A percentile compares a stretch with the other conserved stretches of the same genome.
Evolutionary conservation across 2,329 filamentous ascomycete species (phyloP).

Genomic region (Purpureocillium takamizusanense): DNA sequence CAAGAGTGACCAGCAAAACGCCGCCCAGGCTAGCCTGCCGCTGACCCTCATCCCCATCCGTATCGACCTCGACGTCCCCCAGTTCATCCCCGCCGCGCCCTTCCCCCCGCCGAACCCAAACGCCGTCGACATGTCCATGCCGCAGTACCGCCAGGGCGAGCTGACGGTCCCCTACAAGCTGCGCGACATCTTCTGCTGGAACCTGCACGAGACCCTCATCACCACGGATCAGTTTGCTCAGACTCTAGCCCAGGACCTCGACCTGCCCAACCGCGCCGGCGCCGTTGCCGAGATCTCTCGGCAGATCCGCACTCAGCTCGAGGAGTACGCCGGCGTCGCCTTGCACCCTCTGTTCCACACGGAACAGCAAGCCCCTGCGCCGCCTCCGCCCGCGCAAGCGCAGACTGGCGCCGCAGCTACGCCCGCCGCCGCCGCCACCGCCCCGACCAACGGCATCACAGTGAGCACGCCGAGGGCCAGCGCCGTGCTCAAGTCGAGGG

Average conservation of each 20-base stretch:
- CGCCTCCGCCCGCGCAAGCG: conserved; percentile 10
- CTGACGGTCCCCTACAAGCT: conserved; percentile 76
- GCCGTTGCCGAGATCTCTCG: conserved; percentile 78
- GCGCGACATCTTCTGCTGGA: conserved; percentile 96
- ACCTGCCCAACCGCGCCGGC: conserved; percentile 66
- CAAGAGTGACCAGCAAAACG: conserved; percentile 51
- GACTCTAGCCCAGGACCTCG: conserved; percentile 81
- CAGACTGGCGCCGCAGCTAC: conserved; percentile 6
- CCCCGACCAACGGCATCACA: conserved; percentile 5
- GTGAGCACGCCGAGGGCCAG: conserved; percentile 20
- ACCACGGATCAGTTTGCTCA: conserved; percentile 96
- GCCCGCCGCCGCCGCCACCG: not conserved
- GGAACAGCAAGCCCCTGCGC: conserved; percentile 22
- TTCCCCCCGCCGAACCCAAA: conserved; percentile 54
- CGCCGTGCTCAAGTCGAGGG: conserved; percentile 22
- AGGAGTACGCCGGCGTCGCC: conserved; percentile 92
- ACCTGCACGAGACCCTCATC: conserved; percentile 85
- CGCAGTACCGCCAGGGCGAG: conserved; percentile 74
- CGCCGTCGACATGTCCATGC: conserved; percentile 60
- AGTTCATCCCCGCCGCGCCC: conserved; percentile 59
- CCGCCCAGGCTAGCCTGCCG: conserved; percentile 65
- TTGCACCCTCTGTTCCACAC: conserved; percentile 86
- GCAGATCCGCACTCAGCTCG: conserved; percentile 88
- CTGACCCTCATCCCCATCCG: conserved; percentile 90
- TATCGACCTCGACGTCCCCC: conserved; percentile 85